These are phyloP conservation scores for Elaeagnus macrophylla DNA, from an alignment of 306 rosid genomes.

Conservation along the genomic window DNA sequence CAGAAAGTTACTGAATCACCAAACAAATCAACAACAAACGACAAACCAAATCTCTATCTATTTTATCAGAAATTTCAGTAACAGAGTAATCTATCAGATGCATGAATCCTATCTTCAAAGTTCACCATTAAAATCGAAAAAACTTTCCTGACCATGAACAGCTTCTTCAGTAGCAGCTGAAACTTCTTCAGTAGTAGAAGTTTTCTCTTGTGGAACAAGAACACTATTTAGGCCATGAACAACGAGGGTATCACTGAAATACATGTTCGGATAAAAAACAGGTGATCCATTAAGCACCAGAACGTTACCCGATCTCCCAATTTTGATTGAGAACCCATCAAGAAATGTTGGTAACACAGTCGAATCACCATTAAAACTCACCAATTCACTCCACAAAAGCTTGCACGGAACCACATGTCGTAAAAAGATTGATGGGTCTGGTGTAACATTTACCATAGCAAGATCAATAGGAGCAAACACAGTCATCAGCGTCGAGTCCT, in stretches of 20 bases:
- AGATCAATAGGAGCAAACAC: constrained; percentile 67
- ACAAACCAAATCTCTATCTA: no score
- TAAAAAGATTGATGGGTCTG: constrained; percentile 41
- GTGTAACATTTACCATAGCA: constrained; percentile 25
- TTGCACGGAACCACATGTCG: constrained; percentile 70
- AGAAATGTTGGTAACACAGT: constrained; percentile 39
- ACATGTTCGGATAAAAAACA: constrained; percentile 42
- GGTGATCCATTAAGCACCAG: constrained; percentile 52
- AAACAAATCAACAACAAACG: no score
- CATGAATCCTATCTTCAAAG: constrained; percentile 19
- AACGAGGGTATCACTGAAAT: constrained; percentile 37
- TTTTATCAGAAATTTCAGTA: no score
- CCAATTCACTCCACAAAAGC: constrained; percentile 55
- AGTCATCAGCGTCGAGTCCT: constrained; percentile 35
- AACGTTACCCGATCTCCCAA: constrained; percentile 36
- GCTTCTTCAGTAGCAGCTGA: constrained; percentile 2
- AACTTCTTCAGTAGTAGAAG: constrained; percentile 7
- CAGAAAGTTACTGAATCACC: no score
- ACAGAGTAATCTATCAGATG: no score
- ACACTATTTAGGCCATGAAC: constrained; percentile 63
- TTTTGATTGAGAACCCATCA: constrained; percentile 41
- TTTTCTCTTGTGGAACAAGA: constrained; percentile 16
- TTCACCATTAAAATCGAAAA: constrained; percentile 28
- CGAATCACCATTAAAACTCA: constrained; percentile 26
- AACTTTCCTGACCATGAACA: constrained; percentile 2